A percentile compares a stretch with the other conserved stretches of the same genome.
Conservation (phyloP, 768 basidiomycete species). For the Trichaptum fuscoviolaceum region DNA sequence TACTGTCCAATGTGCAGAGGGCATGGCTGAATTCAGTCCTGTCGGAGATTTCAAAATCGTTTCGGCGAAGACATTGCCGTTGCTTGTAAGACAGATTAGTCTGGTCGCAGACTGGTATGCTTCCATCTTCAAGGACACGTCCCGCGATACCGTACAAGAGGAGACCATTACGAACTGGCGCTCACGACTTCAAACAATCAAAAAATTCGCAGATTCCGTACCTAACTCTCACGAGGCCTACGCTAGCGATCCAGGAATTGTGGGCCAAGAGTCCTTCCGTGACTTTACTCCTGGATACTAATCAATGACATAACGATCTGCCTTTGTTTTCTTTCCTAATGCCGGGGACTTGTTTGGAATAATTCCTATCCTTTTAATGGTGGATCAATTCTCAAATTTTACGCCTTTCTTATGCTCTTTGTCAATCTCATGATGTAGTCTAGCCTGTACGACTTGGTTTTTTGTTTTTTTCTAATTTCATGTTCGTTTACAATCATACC, state of each 20-base stretch:
- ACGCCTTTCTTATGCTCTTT: neutral
- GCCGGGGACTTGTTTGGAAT: neutral
- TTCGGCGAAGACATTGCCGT: slow-evolving; percentile 78
- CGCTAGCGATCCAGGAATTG: slow-evolving; percentile 18
- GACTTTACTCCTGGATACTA: slow-evolving; percentile 24
- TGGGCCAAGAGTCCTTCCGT: slow-evolving; percentile 24
- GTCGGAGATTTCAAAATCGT: slow-evolving; percentile 93
- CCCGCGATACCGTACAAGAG: slow-evolving; percentile 59
- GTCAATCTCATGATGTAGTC: neutral
- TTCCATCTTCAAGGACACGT: slow-evolving; percentile 71
- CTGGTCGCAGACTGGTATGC: slow-evolving; percentile 89
- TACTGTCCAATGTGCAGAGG: slow-evolving; percentile 78
- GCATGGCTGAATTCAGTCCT: slow-evolving; percentile 93
- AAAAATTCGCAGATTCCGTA: slow-evolving; percentile 42
- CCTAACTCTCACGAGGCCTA: slow-evolving; percentile 13
- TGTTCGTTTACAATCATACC: neutral
- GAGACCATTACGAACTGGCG: slow-evolving; percentile 92
- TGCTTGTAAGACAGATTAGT: slow-evolving; percentile 85
- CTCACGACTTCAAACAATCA: slow-evolving; percentile 70
- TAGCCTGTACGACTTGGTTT: neutral
- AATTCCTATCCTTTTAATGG: neutral
- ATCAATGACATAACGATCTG: neutral
- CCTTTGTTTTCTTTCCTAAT: neutral
- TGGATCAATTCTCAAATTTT: neutral
- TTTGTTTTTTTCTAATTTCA: neutral